Evolutionary conservation across 192 early-diverging fungal genomes (phyloP).

Genomic region (Coemansia sp.): DNA sequence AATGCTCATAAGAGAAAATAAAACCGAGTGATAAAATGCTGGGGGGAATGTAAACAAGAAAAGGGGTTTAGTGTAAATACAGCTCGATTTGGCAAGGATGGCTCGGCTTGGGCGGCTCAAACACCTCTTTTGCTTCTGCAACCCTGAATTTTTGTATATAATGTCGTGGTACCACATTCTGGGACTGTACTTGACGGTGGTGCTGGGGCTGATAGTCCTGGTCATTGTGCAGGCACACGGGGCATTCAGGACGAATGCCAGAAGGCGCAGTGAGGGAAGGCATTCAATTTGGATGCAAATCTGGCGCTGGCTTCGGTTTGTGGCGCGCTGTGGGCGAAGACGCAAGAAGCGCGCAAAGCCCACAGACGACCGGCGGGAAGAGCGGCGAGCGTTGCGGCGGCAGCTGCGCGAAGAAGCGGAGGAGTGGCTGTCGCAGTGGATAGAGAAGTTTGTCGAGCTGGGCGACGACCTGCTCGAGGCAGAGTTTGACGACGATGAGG

Average conservation of each 20-base stretch:
- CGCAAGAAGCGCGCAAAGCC: conserved; percentile 43
- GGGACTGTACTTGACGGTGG: conserved; percentile 38
- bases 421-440: conserved; percentile 45
- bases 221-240: conserved; percentile 29
- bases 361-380: conserved; percentile 34
- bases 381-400: conserved; percentile 42
- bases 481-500: conserved; percentile 43
- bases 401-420: conserved; percentile 51
- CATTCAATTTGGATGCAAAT: conserved; percentile 22
- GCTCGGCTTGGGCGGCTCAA: too few relatives aligned
- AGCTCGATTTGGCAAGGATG: too few relatives aligned
- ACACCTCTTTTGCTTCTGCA: background rate
- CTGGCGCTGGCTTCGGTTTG: conserved; percentile 47
- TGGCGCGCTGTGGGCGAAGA: conserved; percentile 42
- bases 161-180: conserved; percentile 47
- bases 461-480: conserved; percentile 48
- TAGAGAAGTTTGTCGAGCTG: conserved; percentile 47
- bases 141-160: background rate
- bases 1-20: conserved; percentile 19
- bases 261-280: conserved; percentile 19
- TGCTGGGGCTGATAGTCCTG: conserved; percentile 37
- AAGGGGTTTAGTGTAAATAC: too few relatives aligned
- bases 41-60: too few relatives aligned
- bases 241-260: conserved; percentile 1
- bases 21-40: too few relatives aligned